Conservation (phyloP, 1,284 basidiomycete genomes). For the Golubevia pallescens region DNA sequence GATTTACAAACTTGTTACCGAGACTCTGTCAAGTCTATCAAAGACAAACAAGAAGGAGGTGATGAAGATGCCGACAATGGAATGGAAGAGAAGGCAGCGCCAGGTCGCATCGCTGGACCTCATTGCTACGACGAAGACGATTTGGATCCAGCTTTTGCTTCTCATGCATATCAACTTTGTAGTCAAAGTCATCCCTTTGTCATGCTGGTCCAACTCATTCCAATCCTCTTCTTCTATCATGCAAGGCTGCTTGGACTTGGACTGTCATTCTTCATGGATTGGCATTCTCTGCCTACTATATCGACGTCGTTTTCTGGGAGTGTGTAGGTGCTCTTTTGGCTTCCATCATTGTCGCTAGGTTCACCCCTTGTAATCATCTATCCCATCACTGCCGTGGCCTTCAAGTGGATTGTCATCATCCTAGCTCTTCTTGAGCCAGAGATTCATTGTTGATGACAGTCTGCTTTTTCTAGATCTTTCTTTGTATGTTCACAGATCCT, state of each 20-base stretch:
- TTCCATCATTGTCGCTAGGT: conserved; percentile 53
- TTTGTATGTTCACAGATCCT: too few relatives aligned
- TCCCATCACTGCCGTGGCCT: conserved; percentile 57
- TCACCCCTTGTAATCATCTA: conserved; percentile 63
- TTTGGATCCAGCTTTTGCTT: conserved; percentile 43
- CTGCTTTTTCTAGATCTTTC: too few relatives aligned
- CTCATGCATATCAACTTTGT: conserved; percentile 53
- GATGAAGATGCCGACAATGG: conserved; percentile 40
- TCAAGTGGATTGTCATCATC: conserved; percentile 65
- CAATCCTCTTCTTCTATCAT: conserved; percentile 60
- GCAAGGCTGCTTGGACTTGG: conserved; percentile 64
- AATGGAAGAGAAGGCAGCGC: conserved; percentile 56
- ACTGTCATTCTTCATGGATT: conserved; percentile 62
- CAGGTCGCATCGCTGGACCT: conserved; percentile 33
- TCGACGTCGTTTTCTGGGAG: conserved; percentile 61
- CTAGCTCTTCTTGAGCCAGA: too few relatives aligned
- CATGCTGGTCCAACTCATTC: conserved; percentile 55
- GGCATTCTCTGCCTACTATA: conserved; percentile 62
- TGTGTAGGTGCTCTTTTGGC: conserved; percentile 56
- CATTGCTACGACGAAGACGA: conserved; percentile 56
- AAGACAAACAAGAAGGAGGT: conserved; percentile 37
- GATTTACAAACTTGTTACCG: too few relatives aligned
- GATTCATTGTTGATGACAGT: too few relatives aligned
- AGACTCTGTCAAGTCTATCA: too few relatives aligned
- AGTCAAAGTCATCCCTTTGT: conserved; percentile 59